Percentiles rank a stretch among this genome's conserved stretches.
These are phyloP conservation scores for Sporothrix schenckii DNA, from an alignment of 2,329 filamentous ascomycete species.

Conservation along the genomic window DNA sequence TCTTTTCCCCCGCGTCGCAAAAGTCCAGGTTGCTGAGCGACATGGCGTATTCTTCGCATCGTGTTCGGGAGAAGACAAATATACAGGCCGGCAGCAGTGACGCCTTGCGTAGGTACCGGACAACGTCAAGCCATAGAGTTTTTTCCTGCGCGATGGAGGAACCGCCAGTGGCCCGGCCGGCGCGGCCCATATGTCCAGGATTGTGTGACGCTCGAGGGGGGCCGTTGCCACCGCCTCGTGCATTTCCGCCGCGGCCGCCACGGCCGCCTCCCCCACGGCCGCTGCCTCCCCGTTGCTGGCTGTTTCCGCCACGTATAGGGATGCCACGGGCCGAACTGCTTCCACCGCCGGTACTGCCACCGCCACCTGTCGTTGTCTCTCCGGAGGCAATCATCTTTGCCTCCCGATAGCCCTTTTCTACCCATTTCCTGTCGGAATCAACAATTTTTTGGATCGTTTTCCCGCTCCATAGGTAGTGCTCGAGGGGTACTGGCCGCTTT, in stretches of 20 bases:
- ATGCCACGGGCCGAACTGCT: constrained; percentile 53
- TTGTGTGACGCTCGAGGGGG: constrained; percentile 63
- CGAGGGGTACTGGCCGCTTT: constrained; percentile 89
- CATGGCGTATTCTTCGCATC: constrained; percentile 96
- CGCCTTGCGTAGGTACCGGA: constrained; percentile 86
- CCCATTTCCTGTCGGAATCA: constrained; percentile 85
- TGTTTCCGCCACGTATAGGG: constrained; percentile 28
- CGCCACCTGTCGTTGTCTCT: constrained; percentile 50
- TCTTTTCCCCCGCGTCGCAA: constrained; percentile 91
- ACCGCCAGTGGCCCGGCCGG: constrained; percentile 80
- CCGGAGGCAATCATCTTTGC: constrained; percentile 44
- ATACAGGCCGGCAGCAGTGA: constrained; percentile 90
- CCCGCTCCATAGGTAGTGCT: constrained; percentile 94
- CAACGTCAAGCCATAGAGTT: constrained; percentile 94
- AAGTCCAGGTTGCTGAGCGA: constrained; percentile 95
- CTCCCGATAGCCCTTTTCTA: constrained; percentile 93
- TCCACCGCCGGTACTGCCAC: constrained; percentile 27
- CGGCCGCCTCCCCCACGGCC: constrained; percentile 51
- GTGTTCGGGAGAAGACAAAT: constrained; percentile 97
- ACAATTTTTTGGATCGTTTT: constrained; percentile 95
- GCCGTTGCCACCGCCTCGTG: constrained; percentile 56
- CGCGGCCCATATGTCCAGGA: constrained; percentile 85
- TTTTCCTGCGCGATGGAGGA: constrained; percentile 92
- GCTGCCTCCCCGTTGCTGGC: constrained; percentile 50
- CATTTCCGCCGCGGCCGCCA: constrained; percentile 55